Conservation (phyloP, 2,329 filamentous ascomycete species). For the Alternaria solani region DNA sequence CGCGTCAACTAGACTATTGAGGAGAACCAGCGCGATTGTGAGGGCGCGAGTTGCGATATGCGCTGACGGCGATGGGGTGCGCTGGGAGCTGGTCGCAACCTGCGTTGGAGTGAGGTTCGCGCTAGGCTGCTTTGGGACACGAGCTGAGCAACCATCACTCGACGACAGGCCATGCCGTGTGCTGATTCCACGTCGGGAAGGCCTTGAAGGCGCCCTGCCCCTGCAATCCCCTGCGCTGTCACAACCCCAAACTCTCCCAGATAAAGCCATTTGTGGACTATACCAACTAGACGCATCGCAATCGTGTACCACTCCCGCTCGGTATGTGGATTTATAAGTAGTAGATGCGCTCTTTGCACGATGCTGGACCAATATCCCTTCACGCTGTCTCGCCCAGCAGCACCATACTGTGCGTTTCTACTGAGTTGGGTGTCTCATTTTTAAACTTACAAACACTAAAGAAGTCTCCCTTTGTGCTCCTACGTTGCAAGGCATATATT, state of each 20-base stretch:
- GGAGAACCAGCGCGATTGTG: slow-evolving; percentile 40
- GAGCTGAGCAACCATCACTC: slow-evolving; percentile 9
- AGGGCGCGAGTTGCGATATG: slow-evolving; percentile 26
- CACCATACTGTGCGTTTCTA: too few species aligned
- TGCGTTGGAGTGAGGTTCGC: slow-evolving; percentile 4
- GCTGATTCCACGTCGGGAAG: not conserved
- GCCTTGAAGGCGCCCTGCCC: not conserved
- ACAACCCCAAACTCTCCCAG: not conserved
- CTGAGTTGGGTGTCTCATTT: too few species aligned
- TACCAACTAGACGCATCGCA: not conserved
- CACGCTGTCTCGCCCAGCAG: too few species aligned
- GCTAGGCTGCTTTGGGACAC: slow-evolving; percentile 22
- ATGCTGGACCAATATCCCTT: not conserved
- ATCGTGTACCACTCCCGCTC: not conserved
- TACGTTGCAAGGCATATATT: not conserved
- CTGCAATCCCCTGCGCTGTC: not conserved
- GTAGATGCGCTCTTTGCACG: not conserved
- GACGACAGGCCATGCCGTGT: not conserved
- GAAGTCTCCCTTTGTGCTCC: not conserved
- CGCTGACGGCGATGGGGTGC: slow-evolving; percentile 19
- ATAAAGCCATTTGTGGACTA: not conserved
- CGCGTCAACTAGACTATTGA: slow-evolving; percentile 45
- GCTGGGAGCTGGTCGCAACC: slow-evolving; percentile 16
- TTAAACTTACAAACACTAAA: too few species aligned
- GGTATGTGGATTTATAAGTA: not conserved